Base-by-base conservation (phyloP, 345 rosid genomes). In the Rhodamnia argentea region DNA sequence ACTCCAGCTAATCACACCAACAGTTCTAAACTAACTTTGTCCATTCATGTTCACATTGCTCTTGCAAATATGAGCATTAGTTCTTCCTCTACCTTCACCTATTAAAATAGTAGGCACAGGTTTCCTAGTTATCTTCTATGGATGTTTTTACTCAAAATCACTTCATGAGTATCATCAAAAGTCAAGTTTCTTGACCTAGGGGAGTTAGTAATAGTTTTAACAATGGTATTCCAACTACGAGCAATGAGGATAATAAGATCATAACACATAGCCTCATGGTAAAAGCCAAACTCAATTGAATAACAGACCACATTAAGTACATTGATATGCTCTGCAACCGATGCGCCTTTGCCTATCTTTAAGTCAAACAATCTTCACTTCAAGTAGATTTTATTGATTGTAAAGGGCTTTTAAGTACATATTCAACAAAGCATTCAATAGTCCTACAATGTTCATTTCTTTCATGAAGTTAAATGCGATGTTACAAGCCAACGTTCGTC, bases 81-180 rank as follows among this genome's bases (percentile, higher is more conserved):
- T 27, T 14, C 20, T 62, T 62, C 74, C 7, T 62, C 2, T 27
- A 14, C 22, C 75, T 32, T 62, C 40, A 62, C 10, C 40, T 27
- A 62, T 20, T 62, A 18, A 62, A 62, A 15, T 7, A 3, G 3
- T 62, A 27, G 40, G 32, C 40, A 37, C 2, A 2, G 40, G 3
- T 37, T 37, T 37, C 40, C 40, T 3, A 37, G 3, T 37, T 3
- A 27, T 27, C 5, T 62, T 62, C 5, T 62, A 62, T 14, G 10
- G 10, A 14, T 62, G 22, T 27, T 0, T 27, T 16, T 7, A 62
- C 40, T 62, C 18, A n/a, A 7, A 13, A 60, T 13, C 0, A 3
- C 7, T 13, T 60, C 13, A 15, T 37, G 52, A 60, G 40, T 37
- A 37, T 37, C 40, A 60, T 32, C 29, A 60, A 60, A n/a, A 7